Percentiles rank a stretch among this genome's conserved stretches.
Evolutionary conservation across 257 asterid species (phyloP).

Genomic region (Nicotiana otophora): DNA sequence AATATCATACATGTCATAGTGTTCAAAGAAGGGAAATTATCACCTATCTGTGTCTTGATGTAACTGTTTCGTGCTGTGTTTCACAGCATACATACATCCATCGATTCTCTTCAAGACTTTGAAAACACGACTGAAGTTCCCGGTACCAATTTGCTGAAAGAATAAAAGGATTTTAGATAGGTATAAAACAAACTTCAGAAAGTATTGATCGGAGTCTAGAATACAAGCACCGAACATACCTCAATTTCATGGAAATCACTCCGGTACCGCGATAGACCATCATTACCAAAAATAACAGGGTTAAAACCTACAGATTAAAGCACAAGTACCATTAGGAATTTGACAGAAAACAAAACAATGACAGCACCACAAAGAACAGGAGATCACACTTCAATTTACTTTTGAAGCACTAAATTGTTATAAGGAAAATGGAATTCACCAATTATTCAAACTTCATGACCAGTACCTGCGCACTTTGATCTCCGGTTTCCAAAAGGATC

Average conservation of each 20-base stretch:
- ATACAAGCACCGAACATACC: constrained; percentile 27
- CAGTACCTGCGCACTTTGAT: constrained; percentile 78
- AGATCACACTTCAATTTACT: neutral
- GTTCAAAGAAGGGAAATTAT: neutral
- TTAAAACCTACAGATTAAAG: constrained; percentile 45
- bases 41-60: constrained; percentile 83
- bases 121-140: constrained; percentile 82
- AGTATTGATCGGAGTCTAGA: neutral
- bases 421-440: neutral
- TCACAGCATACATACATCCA: constrained; percentile 92
- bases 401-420: constrained; percentile 5
- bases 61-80: constrained; percentile 59
- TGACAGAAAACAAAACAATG: neutral
- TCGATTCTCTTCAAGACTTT: constrained; percentile 87
- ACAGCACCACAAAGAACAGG: neutral
- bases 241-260: constrained; percentile 86
- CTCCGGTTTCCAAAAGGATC: constrained; percentile 74
- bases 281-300: constrained; percentile 51
- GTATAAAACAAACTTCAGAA: neutral
- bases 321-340: neutral
- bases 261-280: constrained; percentile 75
- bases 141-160: constrained; percentile 75
- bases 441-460: neutral
- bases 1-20: constrained; percentile 6
- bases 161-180: neutral